Percentiles rank a stretch among this genome's conserved stretches.
Conservation (phyloP, 768 basidiomycete species). For the Lactarius sp. region DNA sequence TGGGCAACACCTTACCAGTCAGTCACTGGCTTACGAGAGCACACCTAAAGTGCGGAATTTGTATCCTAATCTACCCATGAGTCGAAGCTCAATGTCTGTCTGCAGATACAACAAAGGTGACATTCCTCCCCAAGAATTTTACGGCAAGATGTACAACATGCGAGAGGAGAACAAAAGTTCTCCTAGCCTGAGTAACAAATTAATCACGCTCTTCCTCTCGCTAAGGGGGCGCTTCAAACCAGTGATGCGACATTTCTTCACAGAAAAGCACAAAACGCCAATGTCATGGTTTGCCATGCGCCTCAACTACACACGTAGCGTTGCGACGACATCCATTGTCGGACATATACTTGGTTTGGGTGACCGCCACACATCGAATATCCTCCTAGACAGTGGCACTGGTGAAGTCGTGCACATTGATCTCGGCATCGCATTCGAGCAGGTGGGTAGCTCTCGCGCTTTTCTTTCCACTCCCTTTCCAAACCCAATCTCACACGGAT, state of each 20-base stretch:
- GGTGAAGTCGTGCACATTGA: constrained; percentile 96
- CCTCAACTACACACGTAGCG: constrained; percentile 84
- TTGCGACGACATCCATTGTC: constrained; percentile 90
- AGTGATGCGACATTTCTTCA: constrained; percentile 93
- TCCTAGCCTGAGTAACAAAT: constrained; percentile 27
- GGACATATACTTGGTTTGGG: constrained; percentile 91
- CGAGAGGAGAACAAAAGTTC: constrained; percentile 33
- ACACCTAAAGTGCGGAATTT: constrained; percentile 50
- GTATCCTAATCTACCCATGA: not conserved
- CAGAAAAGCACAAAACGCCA: constrained; percentile 81
- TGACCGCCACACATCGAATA: constrained; percentile 89
- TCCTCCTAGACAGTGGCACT: constrained; percentile 73
- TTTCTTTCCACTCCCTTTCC: not conserved
- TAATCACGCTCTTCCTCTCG: constrained; percentile 31
- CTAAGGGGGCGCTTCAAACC: constrained; percentile 53
- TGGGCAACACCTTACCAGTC: constrained; percentile 68
- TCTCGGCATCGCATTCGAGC: constrained; percentile 94
- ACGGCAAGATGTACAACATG: constrained; percentile 31
- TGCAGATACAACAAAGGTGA: constrained; percentile 66
- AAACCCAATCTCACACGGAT: constrained; percentile 3
- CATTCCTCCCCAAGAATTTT: constrained; percentile 34
- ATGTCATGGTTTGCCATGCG: constrained; percentile 91
- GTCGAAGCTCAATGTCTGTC: not conserved
- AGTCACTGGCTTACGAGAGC: constrained; percentile 55
- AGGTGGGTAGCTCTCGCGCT: constrained; percentile 42